Evolutionary conservation across 2,329 filamentous ascomycete species (phyloP).

Genomic region (Verticillium klebahnii): DNA sequence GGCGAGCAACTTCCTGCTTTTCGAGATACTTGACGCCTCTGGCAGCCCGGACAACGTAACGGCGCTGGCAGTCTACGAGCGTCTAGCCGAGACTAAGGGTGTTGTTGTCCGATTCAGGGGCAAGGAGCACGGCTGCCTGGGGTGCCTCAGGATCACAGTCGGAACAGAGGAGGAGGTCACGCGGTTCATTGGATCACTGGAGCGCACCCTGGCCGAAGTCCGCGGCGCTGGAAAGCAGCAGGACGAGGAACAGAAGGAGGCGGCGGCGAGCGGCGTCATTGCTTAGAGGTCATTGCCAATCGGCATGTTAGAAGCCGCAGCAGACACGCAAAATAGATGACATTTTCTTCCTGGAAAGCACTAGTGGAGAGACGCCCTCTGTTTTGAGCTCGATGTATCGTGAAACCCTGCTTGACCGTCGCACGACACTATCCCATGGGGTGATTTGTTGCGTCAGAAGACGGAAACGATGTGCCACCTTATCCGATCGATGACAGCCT

Average conservation of each 20-base stretch:
- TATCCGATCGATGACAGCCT: too few species aligned
- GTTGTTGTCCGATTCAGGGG: constrained; percentile 93
- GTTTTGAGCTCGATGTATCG: too few species aligned
- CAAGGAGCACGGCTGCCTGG: constrained; percentile 84
- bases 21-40: constrained; percentile 72
- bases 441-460: too few species aligned
- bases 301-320: too few species aligned
- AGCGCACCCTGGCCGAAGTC: constrained; percentile 42
- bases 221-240: constrained; percentile 20
- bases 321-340: too few species aligned
- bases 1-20: constrained; percentile 85
- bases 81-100: constrained; percentile 76
- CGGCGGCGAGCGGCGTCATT: constrained; percentile 28
- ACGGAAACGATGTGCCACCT: too few species aligned
- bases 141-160: constrained; percentile 86
- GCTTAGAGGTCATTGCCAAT: constrained; percentile 18
- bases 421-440: too few species aligned
- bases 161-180: constrained; percentile 85
- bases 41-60: constrained; percentile 74
- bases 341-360: too few species aligned
- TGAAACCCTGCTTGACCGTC: too few species aligned
- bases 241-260: constrained; percentile 31
- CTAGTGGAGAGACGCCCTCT: too few species aligned
- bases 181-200: constrained; percentile 68
- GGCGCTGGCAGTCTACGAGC: constrained; percentile 78